phyloP scores from a whole-genome alignment of 345 rosid genomes.

The Citrus reticulata region DNA sequence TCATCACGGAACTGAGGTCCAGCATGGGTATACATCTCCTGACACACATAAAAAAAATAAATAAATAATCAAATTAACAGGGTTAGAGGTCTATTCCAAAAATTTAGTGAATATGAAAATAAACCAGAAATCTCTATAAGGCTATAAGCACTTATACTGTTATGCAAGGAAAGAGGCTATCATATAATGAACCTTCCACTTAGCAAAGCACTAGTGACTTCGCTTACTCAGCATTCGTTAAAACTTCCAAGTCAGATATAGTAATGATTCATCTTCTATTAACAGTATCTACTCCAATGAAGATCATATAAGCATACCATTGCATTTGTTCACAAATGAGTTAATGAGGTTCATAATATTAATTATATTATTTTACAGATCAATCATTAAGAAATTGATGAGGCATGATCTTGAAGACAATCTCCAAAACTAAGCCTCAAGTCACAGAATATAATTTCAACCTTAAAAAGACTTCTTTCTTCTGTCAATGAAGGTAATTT shows the following conservation, averaged over 20 bases:
- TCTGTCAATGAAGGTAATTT: neutral
- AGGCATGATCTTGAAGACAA: neutral
- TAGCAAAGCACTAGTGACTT: slow-evolving; percentile 3
- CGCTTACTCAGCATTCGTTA: neutral
- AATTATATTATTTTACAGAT: neutral
- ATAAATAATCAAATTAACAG: slow-evolving; percentile 8
- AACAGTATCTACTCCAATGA: neutral
- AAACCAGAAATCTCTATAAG: neutral
- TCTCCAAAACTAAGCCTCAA: neutral
- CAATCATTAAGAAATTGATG: neutral
- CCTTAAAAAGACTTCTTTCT: neutral
- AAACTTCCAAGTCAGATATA: slow-evolving; percentile 1
- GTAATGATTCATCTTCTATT: neutral
- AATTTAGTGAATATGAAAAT: neutral
- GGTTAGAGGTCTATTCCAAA: neutral
- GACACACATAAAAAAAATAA: slow-evolving; percentile 13
- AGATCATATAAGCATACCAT: neutral
- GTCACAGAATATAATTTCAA: neutral
- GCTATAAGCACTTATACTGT: neutral
- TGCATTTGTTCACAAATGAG: neutral
- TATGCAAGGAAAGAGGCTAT: neutral
- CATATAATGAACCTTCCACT: neutral
- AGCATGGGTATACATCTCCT: slow-evolving; percentile 93
- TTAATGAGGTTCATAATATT: neutral
- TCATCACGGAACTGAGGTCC: slow-evolving; percentile 97